Conservation (phyloP, 1,139 yeast genomes). For the Zygoascus sp. region DNA sequence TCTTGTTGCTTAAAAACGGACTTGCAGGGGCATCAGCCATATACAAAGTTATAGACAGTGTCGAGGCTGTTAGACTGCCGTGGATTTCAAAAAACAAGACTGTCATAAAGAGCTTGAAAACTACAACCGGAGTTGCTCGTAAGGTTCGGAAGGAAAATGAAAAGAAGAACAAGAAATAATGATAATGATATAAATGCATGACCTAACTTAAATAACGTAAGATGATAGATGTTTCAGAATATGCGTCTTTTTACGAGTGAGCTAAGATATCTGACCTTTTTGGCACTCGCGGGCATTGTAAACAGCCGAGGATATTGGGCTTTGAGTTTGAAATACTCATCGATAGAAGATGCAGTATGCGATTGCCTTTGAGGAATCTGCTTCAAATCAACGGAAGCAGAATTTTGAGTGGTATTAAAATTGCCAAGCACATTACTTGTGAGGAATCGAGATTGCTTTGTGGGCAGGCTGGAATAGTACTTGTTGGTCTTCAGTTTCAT, state of each 20-base stretch:
- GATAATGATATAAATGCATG: background rate
- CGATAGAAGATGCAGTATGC: background rate
- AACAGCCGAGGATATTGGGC: background rate
- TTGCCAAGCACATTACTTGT: background rate
- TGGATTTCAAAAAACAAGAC: constrained; percentile 11
- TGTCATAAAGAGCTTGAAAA: constrained; percentile 10
- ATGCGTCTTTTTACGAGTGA: background rate
- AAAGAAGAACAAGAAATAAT: background rate
- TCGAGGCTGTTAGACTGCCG: constrained; percentile 10
- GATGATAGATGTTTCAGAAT: background rate
- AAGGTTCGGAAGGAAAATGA: constrained; percentile 6
- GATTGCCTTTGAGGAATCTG: background rate
- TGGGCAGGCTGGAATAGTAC: background rate
- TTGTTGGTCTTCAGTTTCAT: background rate
- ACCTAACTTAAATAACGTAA: background rate
- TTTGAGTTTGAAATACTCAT: background rate
- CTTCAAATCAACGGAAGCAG: background rate
- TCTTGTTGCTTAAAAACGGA: background rate
- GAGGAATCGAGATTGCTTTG: constrained; percentile 1
- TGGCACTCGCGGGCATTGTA: constrained; percentile 5
- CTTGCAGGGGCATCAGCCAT: constrained; percentile 8
- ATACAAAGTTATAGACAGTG: constrained; percentile 4
- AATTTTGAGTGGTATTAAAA: background rate
- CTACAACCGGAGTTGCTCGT: constrained; percentile 7
- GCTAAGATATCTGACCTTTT: background rate